Base-by-base conservation (phyloP, 768 basidiomycete species). In the Mycena latifolia region DNA sequence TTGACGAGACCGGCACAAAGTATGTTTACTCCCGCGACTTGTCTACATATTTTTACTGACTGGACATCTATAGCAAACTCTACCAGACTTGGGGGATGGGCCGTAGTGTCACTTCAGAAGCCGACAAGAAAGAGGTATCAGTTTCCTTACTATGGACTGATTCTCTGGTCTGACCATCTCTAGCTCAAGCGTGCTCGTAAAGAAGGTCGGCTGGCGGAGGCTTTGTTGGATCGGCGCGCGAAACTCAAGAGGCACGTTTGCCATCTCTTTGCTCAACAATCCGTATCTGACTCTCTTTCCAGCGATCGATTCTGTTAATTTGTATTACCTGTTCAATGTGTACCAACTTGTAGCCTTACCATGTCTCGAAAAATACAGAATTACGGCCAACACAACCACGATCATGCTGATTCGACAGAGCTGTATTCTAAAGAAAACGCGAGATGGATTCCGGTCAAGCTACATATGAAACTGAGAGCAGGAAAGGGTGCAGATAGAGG, bases 41-140 rank as follows among this genome's bases (percentile, higher is more conserved):
- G 41, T 69, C n/a, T 67, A 43, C 53, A 18, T 46, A 24, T 18
- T 50, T 39, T 18, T 22, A 48, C 33, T 50, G 53, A 55, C 59
- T 47, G 45, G 72, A 50, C 61, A 20, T 7, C 28, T 31, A 37
- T 72, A 95, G 93, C 75, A 88, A 83, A 55, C 72, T 90, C 47
- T 89, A 88, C 76, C 95, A 96, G 72, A 85, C 94, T 0, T 95
- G 95, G 92, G 94, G 94, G 25, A 91, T 92, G 24, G 91, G 93
- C 5, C 83, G 90, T 35, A 87, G 87, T 20, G 81, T 96, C 8
- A 84, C 90, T 24, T 93, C 94, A 1, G 73, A 69, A 0, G 86
- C 84, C 0, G 95, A 95, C 71, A 91, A 88, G 79, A 88, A 86
- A 76, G 92, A 90, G 81, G 93, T 91, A 65, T 17, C 9, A 39